Percentiles rank a stretch among this genome's conserved stretches.
These are phyloP conservation scores for Solanum verrucosum DNA, from an alignment of 257 asterid genomes.

Conservation along the genomic window DNA sequence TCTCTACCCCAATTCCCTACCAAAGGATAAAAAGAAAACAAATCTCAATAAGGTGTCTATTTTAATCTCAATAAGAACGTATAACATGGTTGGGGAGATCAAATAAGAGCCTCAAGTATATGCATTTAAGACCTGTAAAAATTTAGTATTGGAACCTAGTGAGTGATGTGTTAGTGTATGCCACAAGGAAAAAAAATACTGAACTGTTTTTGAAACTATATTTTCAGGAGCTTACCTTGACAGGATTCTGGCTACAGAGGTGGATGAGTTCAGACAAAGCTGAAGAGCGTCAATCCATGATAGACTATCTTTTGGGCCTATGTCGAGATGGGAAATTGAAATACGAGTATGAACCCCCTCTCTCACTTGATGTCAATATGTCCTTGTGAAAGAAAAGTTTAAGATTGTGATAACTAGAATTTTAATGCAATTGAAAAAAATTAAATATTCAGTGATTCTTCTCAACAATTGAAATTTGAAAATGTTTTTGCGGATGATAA, in stretches of 20 bases:
- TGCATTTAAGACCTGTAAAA: not conserved
- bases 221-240: conserved; percentile 73
- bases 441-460: not conserved
- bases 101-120: not conserved
- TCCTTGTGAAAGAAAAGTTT: not conserved
- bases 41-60: not conserved
- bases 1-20: too few relatives aligned
- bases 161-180: not conserved
- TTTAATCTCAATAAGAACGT: not conserved
- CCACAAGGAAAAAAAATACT: not conserved
- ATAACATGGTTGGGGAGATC: not conserved
- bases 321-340: conserved; percentile 57
- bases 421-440: not conserved
- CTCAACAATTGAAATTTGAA: not conserved
- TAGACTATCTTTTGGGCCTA: conserved; percentile 66
- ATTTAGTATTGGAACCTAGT: not conserved
- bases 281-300: conserved; percentile 58
- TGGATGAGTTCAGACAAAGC: conserved; percentile 65
- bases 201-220: not conserved
- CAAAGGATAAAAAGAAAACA: not conserved
- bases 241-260: conserved; percentile 95
- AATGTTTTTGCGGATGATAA: not conserved
- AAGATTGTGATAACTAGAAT: not conserved
- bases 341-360: conserved; percentile 50
- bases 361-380: not conserved